These are phyloP conservation scores for Penicillium desertorum DNA, from an alignment of 495 filamentous ascomycete species.

Conservation along the genomic window DNA sequence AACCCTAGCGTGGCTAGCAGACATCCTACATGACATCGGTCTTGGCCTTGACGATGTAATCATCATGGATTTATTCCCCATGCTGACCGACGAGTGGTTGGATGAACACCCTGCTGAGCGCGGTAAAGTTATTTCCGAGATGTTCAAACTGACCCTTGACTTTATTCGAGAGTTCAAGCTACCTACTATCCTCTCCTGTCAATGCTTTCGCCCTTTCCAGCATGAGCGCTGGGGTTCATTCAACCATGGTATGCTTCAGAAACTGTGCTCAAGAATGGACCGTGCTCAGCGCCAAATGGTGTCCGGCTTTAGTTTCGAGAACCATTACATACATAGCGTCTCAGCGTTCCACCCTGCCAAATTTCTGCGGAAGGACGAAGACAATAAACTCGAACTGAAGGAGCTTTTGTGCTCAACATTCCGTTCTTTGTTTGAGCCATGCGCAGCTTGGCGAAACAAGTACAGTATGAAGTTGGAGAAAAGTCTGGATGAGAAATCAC, in stretches of 20 bases:
- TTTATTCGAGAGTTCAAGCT: background rate
- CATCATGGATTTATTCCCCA: conserved; percentile 1
- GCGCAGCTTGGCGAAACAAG: background rate
- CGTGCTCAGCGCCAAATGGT: background rate
- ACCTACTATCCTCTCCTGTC: background rate
- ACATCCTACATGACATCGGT: background rate
- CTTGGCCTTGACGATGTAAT: background rate
- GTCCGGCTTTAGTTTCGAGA: background rate
- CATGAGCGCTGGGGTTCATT: background rate
- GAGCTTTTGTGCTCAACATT: no score
- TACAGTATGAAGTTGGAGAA: no score
- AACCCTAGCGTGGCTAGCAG: background rate
- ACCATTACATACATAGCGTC: no score
- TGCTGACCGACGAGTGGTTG: background rate
- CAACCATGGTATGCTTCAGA: background rate
- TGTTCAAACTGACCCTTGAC: background rate
- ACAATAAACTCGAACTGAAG: no score
- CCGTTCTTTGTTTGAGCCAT: background rate
- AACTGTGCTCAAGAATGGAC: background rate
- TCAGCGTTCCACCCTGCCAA: no score
- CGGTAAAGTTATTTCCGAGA: background rate
- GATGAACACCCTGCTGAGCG: background rate
- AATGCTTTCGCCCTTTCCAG: background rate
- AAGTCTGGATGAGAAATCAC: no score
- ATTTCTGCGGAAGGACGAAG: no score